Conservation (phyloP, 352 stramenopile species). For the Pseudoperonospora humuli region DNA sequence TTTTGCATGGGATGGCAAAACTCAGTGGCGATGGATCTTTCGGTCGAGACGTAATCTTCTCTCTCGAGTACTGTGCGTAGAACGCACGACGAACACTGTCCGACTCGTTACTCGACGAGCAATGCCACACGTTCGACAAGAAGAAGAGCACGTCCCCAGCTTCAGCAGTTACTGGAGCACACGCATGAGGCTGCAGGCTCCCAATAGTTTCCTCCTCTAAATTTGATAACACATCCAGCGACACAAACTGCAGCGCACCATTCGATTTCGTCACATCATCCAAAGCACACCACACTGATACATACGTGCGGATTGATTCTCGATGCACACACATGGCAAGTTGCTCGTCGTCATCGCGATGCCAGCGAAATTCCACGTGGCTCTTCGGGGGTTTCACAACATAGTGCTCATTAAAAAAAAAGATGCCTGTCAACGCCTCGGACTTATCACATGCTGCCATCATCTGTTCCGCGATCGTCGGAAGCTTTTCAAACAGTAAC, state of each 20-base stretch:
- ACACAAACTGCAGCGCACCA: slow-evolving; percentile 51
- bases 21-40: slow-evolving; percentile 38
- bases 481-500: slow-evolving; percentile 42
- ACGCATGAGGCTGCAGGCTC: slow-evolving; percentile 10
- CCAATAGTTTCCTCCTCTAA: not conserved
- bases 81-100: slow-evolving; percentile 38
- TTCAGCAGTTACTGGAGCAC: slow-evolving; percentile 20
- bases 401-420: slow-evolving; percentile 81
- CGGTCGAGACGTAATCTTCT: slow-evolving; percentile 38
- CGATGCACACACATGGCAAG: slow-evolving; percentile 65
- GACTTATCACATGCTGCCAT: slow-evolving; percentile 1
- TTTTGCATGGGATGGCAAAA: slow-evolving; percentile 55
- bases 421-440: slow-evolving; percentile 2
- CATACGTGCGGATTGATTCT: slow-evolving; percentile 34
- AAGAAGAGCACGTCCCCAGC: slow-evolving; percentile 58
- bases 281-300: slow-evolving; percentile 63
- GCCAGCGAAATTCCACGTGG: slow-evolving; percentile 61
- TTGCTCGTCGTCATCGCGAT: slow-evolving; percentile 70
- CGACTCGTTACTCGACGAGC: slow-evolving; percentile 52
- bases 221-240: slow-evolving; percentile 7
- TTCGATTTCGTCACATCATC: slow-evolving; percentile 46
- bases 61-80: slow-evolving; percentile 60
- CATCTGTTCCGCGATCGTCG: slow-evolving; percentile 15
- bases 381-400: slow-evolving; percentile 57
- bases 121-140: slow-evolving; percentile 66